Conservation (phyloP, 208 protist species). For the Leptomonas seymouri region DNA sequence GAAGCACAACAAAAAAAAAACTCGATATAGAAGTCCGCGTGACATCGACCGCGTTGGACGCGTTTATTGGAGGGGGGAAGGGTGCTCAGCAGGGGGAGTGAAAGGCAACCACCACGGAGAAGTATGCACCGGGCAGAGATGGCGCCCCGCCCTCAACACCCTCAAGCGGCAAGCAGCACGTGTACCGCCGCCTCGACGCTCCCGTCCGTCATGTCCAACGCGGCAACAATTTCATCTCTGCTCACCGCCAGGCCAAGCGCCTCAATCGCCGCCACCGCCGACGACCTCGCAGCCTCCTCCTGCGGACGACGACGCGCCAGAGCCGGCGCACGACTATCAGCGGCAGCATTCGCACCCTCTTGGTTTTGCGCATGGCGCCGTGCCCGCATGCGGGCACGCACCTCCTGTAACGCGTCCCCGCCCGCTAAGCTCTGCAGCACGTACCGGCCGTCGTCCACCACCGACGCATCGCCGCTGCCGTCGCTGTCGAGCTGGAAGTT, state of each 20-base stretch:
- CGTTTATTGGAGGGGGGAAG: no score
- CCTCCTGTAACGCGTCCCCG: conserved; percentile 17
- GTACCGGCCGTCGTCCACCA: conserved; percentile 43
- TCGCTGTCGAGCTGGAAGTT: conserved; percentile 8
- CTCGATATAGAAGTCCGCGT: no score
- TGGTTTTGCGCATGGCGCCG: conserved; percentile 11
- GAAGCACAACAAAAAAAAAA: no score
- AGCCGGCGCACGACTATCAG: not conserved
- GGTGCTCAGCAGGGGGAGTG: no score
- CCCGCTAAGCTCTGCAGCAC: conserved; percentile 51
- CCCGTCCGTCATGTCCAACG: conserved; percentile 47
- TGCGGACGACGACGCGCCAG: conserved; percentile 4
- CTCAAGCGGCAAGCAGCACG: conserved; percentile 40
- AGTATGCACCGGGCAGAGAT: no score
- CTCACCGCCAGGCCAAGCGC: conserved; percentile 57
- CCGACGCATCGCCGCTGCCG: conserved; percentile 2
- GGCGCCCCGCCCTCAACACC: not conserved
- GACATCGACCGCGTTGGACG: no score
- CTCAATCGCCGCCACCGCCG: conserved; percentile 45
- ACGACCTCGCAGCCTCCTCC: conserved; percentile 13
- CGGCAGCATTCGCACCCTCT: not conserved
- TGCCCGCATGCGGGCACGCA: conserved; percentile 24
- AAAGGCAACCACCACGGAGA: no score
- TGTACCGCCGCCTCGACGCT: conserved; percentile 63
- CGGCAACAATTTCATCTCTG: conserved; percentile 41